phyloP scores from a whole-genome alignment of 2,329 filamentous ascomycete genomes.

The Phaeosphaeria sp. region DNA sequence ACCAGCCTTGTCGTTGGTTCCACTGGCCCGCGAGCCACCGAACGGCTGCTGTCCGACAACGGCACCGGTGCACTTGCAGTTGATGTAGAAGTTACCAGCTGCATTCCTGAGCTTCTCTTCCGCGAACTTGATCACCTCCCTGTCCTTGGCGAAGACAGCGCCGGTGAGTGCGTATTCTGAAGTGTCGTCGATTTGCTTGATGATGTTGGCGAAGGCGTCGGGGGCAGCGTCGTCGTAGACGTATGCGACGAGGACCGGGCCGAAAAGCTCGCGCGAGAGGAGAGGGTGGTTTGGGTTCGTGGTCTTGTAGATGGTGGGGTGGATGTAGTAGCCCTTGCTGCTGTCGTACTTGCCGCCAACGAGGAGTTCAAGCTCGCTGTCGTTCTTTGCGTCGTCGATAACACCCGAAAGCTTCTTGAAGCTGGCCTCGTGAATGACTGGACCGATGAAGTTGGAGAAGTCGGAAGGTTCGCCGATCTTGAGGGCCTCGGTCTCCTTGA shows the following conservation, averaged over 20 bases:
- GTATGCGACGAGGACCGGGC: constrained; percentile 76
- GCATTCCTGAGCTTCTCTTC: constrained; percentile 75
- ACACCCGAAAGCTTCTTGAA: constrained; percentile 81
- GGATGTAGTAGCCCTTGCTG: constrained; percentile 80
- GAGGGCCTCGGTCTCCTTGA: constrained; percentile 72
- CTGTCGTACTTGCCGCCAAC: constrained; percentile 79
- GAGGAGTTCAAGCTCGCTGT: constrained; percentile 74
- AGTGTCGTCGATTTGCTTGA: constrained; percentile 71
- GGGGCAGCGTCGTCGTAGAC: constrained; percentile 75
- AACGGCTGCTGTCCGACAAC: constrained; percentile 60
- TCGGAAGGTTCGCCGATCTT: constrained; percentile 74
- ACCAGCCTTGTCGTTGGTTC: constrained; percentile 66
- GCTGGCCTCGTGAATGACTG: constrained; percentile 81
- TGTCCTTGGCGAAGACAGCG: constrained; percentile 75
- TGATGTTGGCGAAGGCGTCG: constrained; percentile 65
- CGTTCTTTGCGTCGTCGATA: constrained; percentile 81
- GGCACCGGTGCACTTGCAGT: constrained; percentile 72
- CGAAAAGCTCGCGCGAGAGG: constrained; percentile 81
- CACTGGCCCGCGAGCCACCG: constrained; percentile 62
- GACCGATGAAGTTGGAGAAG: constrained; percentile 82
- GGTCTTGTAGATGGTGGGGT: constrained; percentile 82
- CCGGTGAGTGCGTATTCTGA: constrained; percentile 82
- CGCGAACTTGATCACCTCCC: constrained; percentile 69
- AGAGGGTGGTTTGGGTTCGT: constrained; percentile 76
- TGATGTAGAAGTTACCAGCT: constrained; percentile 86